Base-by-base conservation (phyloP, 164 flowering plant species). In the Aristolochia californica region DNA sequence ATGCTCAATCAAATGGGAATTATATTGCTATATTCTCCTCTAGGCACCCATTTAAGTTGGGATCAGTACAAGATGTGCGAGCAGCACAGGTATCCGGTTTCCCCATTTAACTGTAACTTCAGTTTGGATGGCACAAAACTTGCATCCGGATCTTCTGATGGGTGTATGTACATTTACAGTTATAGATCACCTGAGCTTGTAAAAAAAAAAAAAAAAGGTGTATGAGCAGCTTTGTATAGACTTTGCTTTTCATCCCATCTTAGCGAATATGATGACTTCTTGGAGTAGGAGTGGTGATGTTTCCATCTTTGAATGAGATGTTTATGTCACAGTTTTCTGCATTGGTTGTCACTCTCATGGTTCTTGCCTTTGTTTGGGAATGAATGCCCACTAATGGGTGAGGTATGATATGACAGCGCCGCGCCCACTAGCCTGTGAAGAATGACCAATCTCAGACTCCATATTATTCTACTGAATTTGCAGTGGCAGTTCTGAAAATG, bases 61-160 rank as follows among this genome's bases (percentile, higher is more conserved):
- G 87, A 90, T 80, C 90, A 80, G 76, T 90, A 76, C 76, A 85
- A 71, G 71, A 79, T 95, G 64, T 85, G 75, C 38, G 97, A 85
- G 66, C 65, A 78, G 62, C 96, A 94, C 66, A 86, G 86, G 96
- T 90, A 2, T 83, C 81, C 43, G 99, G 99, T n/a, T 90, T 94
- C 63, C 87, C 99, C 28, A 68, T 94, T n/a, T 45, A 90, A 82
- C 69, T 94, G 96, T 68, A 77, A 64, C 65, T 88, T 94, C 77
- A 88, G 83, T 75, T 48, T 62, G 66, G 83, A 86, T 72, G 99
- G 95, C 2, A 73, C 80, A 47, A 74, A 16, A 43, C 74, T 90
- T 20, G 83, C 67, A 53, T 78, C 93, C 0, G 97, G 96, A 43
- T 90, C 97, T 28, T 77, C 90, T 0, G 95, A 88, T 58, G 97